phyloP scores from a whole-genome alignment of 2,329 filamentous ascomycete genomes.

The Basipetospora chlamydospora region DNA sequence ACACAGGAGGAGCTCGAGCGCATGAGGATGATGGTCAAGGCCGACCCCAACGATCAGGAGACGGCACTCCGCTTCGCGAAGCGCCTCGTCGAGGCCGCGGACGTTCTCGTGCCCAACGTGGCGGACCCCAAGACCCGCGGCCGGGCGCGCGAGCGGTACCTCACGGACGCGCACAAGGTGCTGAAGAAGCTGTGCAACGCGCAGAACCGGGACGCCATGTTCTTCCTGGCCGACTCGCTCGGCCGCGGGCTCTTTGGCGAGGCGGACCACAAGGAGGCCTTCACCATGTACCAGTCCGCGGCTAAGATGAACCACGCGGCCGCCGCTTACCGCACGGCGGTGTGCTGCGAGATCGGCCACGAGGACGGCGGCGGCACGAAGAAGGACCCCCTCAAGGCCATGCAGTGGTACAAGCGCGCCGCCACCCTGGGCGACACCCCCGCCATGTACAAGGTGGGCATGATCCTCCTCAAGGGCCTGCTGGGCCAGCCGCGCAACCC shows the following conservation, averaged over 20 bases:
- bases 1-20: slow-evolving; percentile 66
- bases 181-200: slow-evolving; percentile 70
- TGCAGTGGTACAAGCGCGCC: slow-evolving; percentile 95
- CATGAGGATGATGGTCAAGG: slow-evolving; percentile 54
- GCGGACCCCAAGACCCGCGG: slow-evolving; percentile 57
- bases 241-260: slow-evolving; percentile 71
- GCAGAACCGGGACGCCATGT: slow-evolving; percentile 77
- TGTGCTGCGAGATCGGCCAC: slow-evolving; percentile 91
- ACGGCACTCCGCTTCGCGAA: slow-evolving; percentile 63
- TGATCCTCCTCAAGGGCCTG: slow-evolving; percentile 86
- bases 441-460: slow-evolving; percentile 97
- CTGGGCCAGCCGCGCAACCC: slow-evolving; percentile 76
- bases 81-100: slow-evolving; percentile 72
- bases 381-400: slow-evolving; percentile 81
- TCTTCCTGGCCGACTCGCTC: slow-evolving; percentile 80
- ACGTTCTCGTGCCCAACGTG: slow-evolving; percentile 50
- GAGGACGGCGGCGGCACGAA: slow-evolving; percentile 90
- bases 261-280: slow-evolving; percentile 80
- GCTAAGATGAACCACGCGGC: slow-evolving; percentile 78
- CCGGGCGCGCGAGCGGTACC: slow-evolving; percentile 69
- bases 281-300: slow-evolving; percentile 81
- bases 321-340: slow-evolving; percentile 84
- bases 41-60: slow-evolving; percentile 57
- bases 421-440: slow-evolving; percentile 80
- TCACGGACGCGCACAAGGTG: slow-evolving; percentile 76